Conservation (phyloP, 73 alveolate genomes). For the Symbiodinium pilosum region DNA sequence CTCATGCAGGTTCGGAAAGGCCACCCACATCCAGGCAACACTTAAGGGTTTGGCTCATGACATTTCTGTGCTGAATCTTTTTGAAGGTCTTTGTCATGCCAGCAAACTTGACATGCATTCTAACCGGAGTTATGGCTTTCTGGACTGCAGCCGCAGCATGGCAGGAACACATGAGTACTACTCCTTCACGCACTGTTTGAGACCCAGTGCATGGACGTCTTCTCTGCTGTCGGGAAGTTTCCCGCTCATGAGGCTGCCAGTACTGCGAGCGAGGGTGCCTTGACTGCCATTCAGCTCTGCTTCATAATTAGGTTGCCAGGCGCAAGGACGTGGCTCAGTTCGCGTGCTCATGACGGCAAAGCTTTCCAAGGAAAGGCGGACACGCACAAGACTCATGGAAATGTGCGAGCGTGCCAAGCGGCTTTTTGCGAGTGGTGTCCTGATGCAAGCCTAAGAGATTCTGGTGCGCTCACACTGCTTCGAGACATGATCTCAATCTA, state of each 20-base stretch:
- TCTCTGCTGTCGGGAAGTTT: not conserved
- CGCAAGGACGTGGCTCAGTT: not conserved
- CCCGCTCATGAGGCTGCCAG: not conserved
- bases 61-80: too few species aligned
- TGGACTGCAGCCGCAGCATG: too few species aligned
- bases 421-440: not conserved
- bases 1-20: not conserved
- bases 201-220: not conserved
- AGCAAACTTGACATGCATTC: too few species aligned
- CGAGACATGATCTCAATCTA: too few species aligned
- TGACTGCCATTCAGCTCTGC: not conserved
- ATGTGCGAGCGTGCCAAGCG: not conserved
- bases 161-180: not conserved
- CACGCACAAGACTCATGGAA: not conserved
- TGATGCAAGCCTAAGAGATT: too few species aligned
- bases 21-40: not conserved
- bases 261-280: too few species aligned
- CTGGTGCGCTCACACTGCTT: too few species aligned
- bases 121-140: too few species aligned
- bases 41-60: too few species aligned
- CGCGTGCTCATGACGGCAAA: not conserved
- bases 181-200: not conserved
- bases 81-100: too few species aligned
- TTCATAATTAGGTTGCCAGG: not conserved
- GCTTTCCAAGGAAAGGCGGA: not conserved